Evolutionary conservation across 2,329 filamentous ascomycete genomes (phyloP).

Genomic region (Cladosporium oxysporum): DNA sequence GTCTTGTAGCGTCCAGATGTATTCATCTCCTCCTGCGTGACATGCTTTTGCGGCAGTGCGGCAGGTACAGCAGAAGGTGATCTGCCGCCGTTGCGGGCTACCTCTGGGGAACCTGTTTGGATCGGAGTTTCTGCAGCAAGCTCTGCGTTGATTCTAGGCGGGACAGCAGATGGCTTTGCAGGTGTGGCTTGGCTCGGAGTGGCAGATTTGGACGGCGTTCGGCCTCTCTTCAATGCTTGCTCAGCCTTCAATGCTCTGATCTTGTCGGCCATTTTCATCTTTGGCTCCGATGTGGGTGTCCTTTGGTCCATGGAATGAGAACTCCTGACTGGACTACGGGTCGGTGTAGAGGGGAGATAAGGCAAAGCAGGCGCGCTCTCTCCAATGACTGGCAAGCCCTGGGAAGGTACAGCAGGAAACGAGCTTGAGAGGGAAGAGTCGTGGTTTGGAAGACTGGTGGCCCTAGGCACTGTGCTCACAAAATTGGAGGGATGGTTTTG

Average conservation of each 20-base stretch:
- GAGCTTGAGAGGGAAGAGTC: constrained; percentile 1
- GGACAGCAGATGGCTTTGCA: constrained; percentile 26
- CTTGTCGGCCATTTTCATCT: neutral
- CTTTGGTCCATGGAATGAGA: constrained; percentile 10
- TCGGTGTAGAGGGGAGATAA: constrained; percentile 21
- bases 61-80: constrained; percentile 40
- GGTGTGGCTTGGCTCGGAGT: neutral
- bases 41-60: constrained; percentile 26
- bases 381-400: constrained; percentile 28
- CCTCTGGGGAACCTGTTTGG: constrained; percentile 22
- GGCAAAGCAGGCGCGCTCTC: constrained; percentile 30
- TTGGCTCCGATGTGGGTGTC: constrained; percentile 20
- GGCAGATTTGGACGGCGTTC: neutral
- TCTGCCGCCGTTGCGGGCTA: constrained; percentile 26
- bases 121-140: constrained; percentile 23
- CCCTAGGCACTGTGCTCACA: neutral
- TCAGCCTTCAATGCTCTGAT: constrained; percentile 24
- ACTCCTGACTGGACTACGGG: neutral
- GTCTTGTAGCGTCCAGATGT: constrained; percentile 39
- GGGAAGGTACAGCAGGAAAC: constrained; percentile 29
- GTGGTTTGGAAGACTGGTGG: neutral
- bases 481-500: neutral
- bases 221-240: constrained; percentile 16
- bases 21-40: constrained; percentile 37
- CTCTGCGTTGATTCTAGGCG: constrained; percentile 27